phyloP scores from a whole-genome alignment of 306 rosid species.

The Quillaja saponaria region DNA sequence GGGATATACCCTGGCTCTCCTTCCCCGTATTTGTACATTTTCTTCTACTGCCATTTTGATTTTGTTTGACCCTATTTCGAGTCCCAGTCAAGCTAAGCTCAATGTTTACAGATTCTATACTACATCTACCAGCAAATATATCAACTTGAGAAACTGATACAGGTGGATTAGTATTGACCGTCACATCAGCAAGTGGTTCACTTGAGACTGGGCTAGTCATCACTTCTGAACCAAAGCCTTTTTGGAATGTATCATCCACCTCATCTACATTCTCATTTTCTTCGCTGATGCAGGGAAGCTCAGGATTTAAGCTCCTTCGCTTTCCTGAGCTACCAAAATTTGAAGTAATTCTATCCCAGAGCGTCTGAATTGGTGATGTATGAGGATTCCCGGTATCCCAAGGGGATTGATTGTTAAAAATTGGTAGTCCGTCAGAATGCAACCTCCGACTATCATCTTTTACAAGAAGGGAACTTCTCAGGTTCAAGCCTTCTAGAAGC shows the following conservation, averaged over 20 bases:
- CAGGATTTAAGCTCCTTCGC: slow-evolving; percentile 56
- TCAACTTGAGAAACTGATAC: slow-evolving; percentile 54
- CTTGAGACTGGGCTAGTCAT: slow-evolving; percentile 41
- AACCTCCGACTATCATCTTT: slow-evolving; percentile 46
- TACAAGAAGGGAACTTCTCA: slow-evolving; percentile 37
- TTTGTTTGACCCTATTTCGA: slow-evolving; percentile 45
- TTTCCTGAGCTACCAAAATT: slow-evolving; percentile 68
- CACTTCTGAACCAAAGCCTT: slow-evolving; percentile 37
- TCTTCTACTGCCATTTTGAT: slow-evolving; percentile 40
- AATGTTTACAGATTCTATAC: slow-evolving; percentile 50
- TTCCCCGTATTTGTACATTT: slow-evolving; percentile 47
- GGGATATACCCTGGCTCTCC: slow-evolving; percentile 50
- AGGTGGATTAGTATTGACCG: slow-evolving; percentile 43
- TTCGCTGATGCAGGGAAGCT: slow-evolving; percentile 88
- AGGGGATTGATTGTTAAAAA: slow-evolving; percentile 35
- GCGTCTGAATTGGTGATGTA: slow-evolving; percentile 64
- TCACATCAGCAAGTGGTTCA: slow-evolving; percentile 61
- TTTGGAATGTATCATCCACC: slow-evolving; percentile 44
- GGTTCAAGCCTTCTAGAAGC: slow-evolving; percentile 60
- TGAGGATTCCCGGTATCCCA: slow-evolving; percentile 42
- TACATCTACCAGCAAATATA: slow-evolving; percentile 39
- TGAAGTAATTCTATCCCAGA: slow-evolving; percentile 66
- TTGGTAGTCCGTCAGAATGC: slow-evolving; percentile 57
- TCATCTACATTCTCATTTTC: slow-evolving; percentile 81
- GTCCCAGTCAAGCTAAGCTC: slow-evolving; percentile 53